Percentiles rank a stretch among this genome's conserved stretches.
Conservation (phyloP, 352 stramenopile species). For the Globisporangium alternatum region DNA sequence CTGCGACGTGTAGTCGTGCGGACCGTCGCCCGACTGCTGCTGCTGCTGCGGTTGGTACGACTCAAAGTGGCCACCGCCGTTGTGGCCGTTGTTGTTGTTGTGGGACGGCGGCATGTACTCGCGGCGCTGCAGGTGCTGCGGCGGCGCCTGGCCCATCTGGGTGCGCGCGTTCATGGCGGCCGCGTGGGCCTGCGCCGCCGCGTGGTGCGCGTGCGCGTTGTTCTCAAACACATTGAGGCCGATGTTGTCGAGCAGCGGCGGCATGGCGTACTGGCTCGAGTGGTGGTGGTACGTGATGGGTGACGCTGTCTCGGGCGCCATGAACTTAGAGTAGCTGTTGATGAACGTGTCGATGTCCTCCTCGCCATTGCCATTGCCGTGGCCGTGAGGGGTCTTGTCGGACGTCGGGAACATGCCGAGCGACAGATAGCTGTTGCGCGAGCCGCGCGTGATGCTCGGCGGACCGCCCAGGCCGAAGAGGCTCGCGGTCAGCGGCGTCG, state of each 20-base stretch:
- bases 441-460: constrained; percentile 50
- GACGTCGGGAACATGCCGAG: constrained; percentile 48
- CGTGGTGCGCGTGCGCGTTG: constrained; percentile 34
- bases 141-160: constrained; percentile 19
- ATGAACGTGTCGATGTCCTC: constrained; percentile 60
- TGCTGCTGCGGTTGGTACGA: constrained; percentile 18
- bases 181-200: constrained; percentile 11
- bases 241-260: constrained; percentile 59
- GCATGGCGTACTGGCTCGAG: constrained; percentile 35
- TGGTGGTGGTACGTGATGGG: constrained; percentile 55
- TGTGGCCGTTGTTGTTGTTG: constrained; percentile 24
- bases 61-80: constrained; percentile 36
- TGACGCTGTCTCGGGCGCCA: constrained; percentile 35
- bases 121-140: constrained; percentile 41
- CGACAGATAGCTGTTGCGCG: constrained; percentile 43
- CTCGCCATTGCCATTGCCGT: constrained; percentile 26
- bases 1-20: constrained; percentile 59
- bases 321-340: constrained; percentile 75
- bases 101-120: constrained; percentile 47
- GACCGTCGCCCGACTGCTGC: constrained; percentile 16
- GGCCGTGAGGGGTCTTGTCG: constrained; percentile 23
- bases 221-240: constrained; percentile 62
- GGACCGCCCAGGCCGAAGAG: constrained; percentile 46
- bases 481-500: constrained; percentile 24
- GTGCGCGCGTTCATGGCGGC: constrained; percentile 23